Evolutionary conservation across 2,329 filamentous ascomycete genomes (phyloP), one percentile per base, ranked within the genome.

Genomic region (Pestalotiopsis sp.): DNA sequence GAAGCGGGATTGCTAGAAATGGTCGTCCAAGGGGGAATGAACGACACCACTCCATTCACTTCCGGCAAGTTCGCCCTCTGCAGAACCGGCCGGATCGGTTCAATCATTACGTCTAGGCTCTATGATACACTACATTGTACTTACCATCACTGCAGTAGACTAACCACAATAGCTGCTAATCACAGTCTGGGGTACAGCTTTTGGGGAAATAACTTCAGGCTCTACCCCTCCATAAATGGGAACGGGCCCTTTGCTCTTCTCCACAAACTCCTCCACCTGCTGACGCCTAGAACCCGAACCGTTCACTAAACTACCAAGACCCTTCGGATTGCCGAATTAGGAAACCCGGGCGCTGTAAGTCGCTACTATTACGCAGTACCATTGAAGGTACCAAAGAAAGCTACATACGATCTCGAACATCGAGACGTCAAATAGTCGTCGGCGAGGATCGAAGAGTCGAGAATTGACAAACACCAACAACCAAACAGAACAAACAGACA

Each of bases 311-410:
- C 20, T 41, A 9, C 7, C 7, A 45, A n/a, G 13, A 45, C 45
- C 6, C 20, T 11, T 36, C 74, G 74, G 74, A 25, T 73, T 75
- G 39, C 74, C 72, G 5, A 5, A 71, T 71, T 70, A 52, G 74
- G 74, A 41, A 74, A 72, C 68, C 69, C 73, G 70, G 14, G 31
- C 36, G 13, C 11, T 59, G 17, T 38, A 52, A 52, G 45, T 52
- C 45, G 45, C 1, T 17, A 52, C 14, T 52, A 52, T n/a, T 9
- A n/a, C 17, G n/a, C 52, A 49, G 27, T 56, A 5, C 31, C 2
- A 36, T 36, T 36, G 31, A 36, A 36, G 31, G 31, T 36, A 36
- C 31, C 31, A 36, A 9, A 36, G 31, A 36, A 9, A 36, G 31
- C 31, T 36, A 36, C 31, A 36, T 9, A 36, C 31, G 31, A 36